These are phyloP conservation scores for Paramecium biaurelia DNA, from an alignment of 73 alveolate genomes.

Conservation along the genomic window DNA sequence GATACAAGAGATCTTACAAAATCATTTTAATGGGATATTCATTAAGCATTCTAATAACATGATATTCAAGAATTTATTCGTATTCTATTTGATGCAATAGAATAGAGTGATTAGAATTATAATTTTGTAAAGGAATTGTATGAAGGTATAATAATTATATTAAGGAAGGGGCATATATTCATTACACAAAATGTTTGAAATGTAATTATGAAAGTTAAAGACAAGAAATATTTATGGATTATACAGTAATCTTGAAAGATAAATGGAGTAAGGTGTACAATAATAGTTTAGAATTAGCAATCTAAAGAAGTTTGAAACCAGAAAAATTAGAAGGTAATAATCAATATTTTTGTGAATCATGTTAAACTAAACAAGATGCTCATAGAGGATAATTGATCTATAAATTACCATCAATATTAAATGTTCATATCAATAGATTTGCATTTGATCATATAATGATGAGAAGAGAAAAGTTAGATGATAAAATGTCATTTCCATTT, in stretches of 20 bases:
- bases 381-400: slow-evolving; percentile 77
- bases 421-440: slow-evolving; percentile 86
- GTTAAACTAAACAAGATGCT: slow-evolving; percentile 87
- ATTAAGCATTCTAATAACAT: slow-evolving; percentile 70
- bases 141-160: slow-evolving; percentile 65
- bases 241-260: slow-evolving; percentile 86
- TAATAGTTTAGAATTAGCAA: slow-evolving; percentile 81
- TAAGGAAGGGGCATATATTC: neutral
- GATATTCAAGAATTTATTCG: slow-evolving; percentile 88
- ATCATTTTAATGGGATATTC: slow-evolving; percentile 75
- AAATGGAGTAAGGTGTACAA: slow-evolving; percentile 83
- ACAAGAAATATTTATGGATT: slow-evolving; percentile 81
- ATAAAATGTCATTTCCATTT: slow-evolving; percentile 76
- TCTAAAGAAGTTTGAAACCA: slow-evolving; percentile 88
- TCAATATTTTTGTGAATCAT: slow-evolving; percentile 83
- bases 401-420: slow-evolving; percentile 76
- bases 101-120: slow-evolving; percentile 74
- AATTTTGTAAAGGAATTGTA: no score
- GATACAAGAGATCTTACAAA: slow-evolving; percentile 72
- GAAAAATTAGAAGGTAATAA: slow-evolving; percentile 88
- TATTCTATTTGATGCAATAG: slow-evolving; percentile 95
- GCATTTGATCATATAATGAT: slow-evolving; percentile 72
- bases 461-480: slow-evolving; percentile 46
- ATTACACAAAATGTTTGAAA: slow-evolving; percentile 68
- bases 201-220: slow-evolving; percentile 83